Evolutionary conservation across 768 basidiomycete genomes (phyloP).

Genomic region (Panaeolus cyanescens): DNA sequence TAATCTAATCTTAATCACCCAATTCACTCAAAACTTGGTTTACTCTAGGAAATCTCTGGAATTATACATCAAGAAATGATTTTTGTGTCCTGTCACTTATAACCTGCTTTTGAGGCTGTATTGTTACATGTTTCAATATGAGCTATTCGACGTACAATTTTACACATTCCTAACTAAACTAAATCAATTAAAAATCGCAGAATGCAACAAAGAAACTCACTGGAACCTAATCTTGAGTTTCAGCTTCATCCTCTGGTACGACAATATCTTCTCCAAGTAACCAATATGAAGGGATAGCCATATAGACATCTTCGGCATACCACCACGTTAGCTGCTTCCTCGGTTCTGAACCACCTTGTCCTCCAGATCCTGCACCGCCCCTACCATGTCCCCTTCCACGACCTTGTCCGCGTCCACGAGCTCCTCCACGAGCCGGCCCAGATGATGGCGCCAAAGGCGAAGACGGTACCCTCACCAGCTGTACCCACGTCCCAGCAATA

Average conservation of each 20-base stretch:
- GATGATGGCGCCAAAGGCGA: not conserved
- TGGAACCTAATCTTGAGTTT: not conserved
- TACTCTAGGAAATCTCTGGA: too few relatives aligned
- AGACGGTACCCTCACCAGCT: conserved; percentile 43
- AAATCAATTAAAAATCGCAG: not conserved
- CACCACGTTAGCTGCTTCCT: conserved; percentile 39
- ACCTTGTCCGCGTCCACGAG: conserved; percentile 10
- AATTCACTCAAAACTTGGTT: too few relatives aligned
- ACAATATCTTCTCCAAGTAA: conserved; percentile 16
- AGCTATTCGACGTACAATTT: not conserved
- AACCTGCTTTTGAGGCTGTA: too few relatives aligned
- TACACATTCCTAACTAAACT: not conserved
- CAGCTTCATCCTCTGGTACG: conserved; percentile 10
- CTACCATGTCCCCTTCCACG: conserved; percentile 6
- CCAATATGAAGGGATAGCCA: conserved; percentile 57
- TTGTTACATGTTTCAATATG: not conserved
- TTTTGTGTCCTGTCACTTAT: too few relatives aligned
- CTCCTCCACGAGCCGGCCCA: conserved; percentile 12
- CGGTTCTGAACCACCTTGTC: not conserved
- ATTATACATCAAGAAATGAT: too few relatives aligned
- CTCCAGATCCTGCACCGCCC: conserved; percentile 2
- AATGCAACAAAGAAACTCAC: not conserved
- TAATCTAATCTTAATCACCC: conserved; percentile 1
- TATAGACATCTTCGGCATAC: conserved; percentile 60
- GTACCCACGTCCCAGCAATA: conserved; percentile 59